phyloP scores from a whole-genome alignment of 2,329 filamentous ascomycete species.

The Trichothecium sympodiale region DNA sequence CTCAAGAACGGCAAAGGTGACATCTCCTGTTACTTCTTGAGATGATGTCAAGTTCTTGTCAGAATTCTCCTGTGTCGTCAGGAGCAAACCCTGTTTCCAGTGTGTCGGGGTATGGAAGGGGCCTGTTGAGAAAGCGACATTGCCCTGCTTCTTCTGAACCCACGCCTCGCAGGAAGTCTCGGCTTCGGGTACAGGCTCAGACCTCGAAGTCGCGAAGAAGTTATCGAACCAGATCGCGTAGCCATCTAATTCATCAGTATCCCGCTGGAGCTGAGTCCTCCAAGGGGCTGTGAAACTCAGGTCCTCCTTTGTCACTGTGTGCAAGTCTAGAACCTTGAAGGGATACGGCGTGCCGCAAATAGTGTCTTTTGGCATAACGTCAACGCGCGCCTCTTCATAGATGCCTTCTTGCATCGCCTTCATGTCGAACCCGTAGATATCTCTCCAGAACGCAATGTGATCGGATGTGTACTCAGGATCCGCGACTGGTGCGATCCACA shows the following conservation, averaged over 20 bases:
- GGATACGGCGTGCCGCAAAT: conserved; percentile 49
- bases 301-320: conserved; percentile 59
- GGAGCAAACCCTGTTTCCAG: conserved; percentile 76
- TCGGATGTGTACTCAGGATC: conserved; percentile 70
- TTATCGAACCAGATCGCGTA: conserved; percentile 92
- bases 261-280: conserved; percentile 45
- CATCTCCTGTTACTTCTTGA: conserved; percentile 50
- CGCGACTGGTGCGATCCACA: conserved; percentile 71
- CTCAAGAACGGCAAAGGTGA: conserved; percentile 59
- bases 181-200: conserved; percentile 35
- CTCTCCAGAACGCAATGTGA: conserved; percentile 74
- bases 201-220: conserved; percentile 63
- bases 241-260: conserved; percentile 66
- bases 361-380: conserved; percentile 52
- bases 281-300: conserved; percentile 66
- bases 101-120: conserved; percentile 69
- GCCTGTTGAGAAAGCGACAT: conserved; percentile 81
- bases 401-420: conserved; percentile 76
- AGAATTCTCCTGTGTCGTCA: conserved; percentile 50
- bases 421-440: conserved; percentile 95
- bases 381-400: conserved; percentile 70
- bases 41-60: conserved; percentile 37
- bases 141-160: conserved; percentile 42
- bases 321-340: conserved; percentile 68
- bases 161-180: conserved; percentile 52